Conservation (phyloP, 2,329 filamentous ascomycete species). For the Cercospora zeae-maydis region DNA sequence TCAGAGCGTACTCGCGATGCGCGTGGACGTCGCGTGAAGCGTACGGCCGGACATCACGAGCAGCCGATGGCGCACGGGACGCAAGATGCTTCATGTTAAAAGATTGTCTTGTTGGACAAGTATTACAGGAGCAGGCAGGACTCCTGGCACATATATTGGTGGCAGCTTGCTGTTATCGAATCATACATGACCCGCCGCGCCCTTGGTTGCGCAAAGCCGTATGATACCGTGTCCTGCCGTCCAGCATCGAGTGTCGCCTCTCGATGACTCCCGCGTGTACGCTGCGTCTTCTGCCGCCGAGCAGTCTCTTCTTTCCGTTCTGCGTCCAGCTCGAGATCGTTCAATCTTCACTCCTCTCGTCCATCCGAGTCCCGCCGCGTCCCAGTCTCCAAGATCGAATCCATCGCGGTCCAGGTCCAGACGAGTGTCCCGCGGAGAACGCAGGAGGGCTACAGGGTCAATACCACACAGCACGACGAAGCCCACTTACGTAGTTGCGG, state of each 20-base stretch:
- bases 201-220: conserved; percentile 20
- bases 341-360: conserved; percentile 11
- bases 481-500: conserved; percentile 22
- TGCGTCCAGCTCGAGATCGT: conserved; percentile 12
- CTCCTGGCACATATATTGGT: conserved; percentile 19
- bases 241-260: conserved; percentile 17
- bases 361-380: conserved; percentile 16
- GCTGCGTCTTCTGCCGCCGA: conserved; percentile 14
- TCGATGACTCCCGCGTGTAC: conserved; percentile 16
- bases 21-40: neutral
- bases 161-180: conserved; percentile 22
- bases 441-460: conserved; percentile 18
- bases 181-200: conserved; percentile 21
- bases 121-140: conserved; percentile 19
- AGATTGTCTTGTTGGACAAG: conserved; percentile 17
- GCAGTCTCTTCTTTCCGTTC: conserved; percentile 3
- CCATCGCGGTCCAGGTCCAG: conserved; percentile 21
- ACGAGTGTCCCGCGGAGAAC: conserved; percentile 3
- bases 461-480: neutral
- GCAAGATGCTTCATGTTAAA: conserved; percentile 14
- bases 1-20: conserved; percentile 6
- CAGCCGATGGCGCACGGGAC: conserved; percentile 10
- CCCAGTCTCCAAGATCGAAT: conserved; percentile 18
- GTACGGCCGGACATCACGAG: conserved; percentile 1
- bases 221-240: conserved; percentile 20